Evolutionary conservation across 2,329 filamentous ascomycete species (phyloP).

Genomic region (Aspergillus bombycis): DNA sequence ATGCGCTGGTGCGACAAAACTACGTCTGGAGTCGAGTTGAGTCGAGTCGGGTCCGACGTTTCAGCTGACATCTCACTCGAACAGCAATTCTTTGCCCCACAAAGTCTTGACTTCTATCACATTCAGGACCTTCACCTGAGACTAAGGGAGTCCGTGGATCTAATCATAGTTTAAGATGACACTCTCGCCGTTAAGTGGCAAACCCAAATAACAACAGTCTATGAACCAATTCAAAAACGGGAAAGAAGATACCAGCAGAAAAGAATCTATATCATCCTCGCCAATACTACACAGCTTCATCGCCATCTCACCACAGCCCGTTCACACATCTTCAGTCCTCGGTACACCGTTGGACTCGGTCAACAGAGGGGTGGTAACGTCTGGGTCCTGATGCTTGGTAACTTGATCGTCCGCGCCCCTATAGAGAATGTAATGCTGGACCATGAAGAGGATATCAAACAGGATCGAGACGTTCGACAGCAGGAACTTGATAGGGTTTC

Average conservation of each 20-base stretch:
- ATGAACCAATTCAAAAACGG: not conserved
- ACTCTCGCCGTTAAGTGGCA: not conserved
- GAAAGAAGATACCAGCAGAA: not conserved
- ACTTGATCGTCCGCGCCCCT: conserved; percentile 31
- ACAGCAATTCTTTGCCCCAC: not conserved
- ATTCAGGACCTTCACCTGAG: not conserved
- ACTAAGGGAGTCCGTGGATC: not conserved
- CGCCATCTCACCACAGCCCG: not conserved
- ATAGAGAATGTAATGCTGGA: conserved; percentile 88
- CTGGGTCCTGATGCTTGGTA: conserved; percentile 22
- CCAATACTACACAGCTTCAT: not conserved
- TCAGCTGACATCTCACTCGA: not conserved
- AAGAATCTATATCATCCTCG: not conserved
- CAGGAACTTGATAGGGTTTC: conserved; percentile 88
- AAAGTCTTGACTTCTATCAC: not conserved
- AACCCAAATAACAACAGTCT: not conserved
- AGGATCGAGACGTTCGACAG: conserved; percentile 82
- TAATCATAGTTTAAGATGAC: not conserved
- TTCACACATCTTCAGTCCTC: conserved; percentile 14
- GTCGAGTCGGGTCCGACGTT: not conserved
- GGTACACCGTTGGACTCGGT: conserved; percentile 18
- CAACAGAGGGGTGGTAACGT: conserved; percentile 35
- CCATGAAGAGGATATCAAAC: conserved; percentile 84
- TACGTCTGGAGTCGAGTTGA: not conserved
- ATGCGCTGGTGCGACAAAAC: not conserved